Evolutionary conservation across 2,329 filamentous ascomycete genomes (phyloP).

Genomic region (Scleromitrula shiraiana): DNA sequence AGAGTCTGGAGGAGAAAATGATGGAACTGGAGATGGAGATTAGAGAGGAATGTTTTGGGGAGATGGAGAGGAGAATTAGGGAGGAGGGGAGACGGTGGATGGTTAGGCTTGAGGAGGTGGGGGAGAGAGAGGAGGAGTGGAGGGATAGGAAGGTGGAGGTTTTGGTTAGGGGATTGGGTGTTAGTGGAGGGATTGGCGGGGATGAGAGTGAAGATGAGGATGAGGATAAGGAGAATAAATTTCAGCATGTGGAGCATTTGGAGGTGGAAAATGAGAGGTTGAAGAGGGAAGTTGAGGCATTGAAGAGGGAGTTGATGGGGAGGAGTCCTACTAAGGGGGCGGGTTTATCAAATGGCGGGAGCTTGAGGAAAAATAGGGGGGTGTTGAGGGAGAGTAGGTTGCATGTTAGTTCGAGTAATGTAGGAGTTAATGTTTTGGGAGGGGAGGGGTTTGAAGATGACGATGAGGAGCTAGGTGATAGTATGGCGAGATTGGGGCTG

Average conservation of each 20-base stretch:
- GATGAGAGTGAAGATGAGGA: constrained; percentile 30
- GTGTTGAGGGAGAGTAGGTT: constrained; percentile 9
- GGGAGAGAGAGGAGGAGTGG: constrained; percentile 74
- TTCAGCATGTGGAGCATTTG: constrained; percentile 46
- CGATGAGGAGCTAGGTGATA: constrained; percentile 6
- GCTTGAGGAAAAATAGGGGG: not conserved
- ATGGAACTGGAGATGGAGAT: constrained; percentile 71
- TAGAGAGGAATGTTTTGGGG: constrained; percentile 78
- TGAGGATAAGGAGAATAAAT: constrained; percentile 54
- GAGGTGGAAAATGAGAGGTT: constrained; percentile 65
- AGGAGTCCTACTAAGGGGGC: constrained; percentile 40
- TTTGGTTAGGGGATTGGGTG: constrained; percentile 44
- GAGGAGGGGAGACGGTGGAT: constrained; percentile 78
- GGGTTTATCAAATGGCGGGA: too few relatives aligned
- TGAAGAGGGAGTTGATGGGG: constrained; percentile 55
- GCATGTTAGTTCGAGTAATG: too few relatives aligned
- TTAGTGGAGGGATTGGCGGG: constrained; percentile 3
- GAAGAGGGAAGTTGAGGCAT: constrained; percentile 52
- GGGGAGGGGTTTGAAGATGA: constrained; percentile 11
- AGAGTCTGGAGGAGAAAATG: constrained; percentile 54
- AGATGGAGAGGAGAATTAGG: constrained; percentile 73
- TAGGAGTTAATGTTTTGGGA: not conserved
- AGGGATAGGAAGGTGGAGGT: constrained; percentile 82
- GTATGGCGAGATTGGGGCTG: constrained; percentile 1
- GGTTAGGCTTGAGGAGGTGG: constrained; percentile 66